A percentile compares a stretch with the other conserved stretches of the same genome.
phyloP scores from a whole-genome alignment of 768 basidiomycete genomes.

The Boletus patriciae region DNA sequence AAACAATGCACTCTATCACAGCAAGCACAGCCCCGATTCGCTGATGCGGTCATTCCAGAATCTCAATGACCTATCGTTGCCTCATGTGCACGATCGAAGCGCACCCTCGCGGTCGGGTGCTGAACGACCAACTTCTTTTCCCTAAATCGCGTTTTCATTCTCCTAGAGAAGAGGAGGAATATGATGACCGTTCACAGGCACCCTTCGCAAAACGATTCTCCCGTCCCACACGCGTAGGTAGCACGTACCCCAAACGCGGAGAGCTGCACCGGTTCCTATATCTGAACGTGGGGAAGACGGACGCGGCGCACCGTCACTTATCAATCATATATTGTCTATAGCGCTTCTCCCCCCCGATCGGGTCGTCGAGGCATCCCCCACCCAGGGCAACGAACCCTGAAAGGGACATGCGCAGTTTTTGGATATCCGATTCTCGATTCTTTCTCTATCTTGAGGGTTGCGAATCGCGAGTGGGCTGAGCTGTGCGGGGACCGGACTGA shows the following conservation, averaged over 20 bases:
- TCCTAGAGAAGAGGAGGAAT: constrained; percentile 8
- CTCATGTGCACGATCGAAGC: constrained; percentile 17
- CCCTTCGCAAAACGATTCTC: constrained; percentile 23
- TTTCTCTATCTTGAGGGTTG: not conserved
- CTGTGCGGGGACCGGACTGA: not conserved
- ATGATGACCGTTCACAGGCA: constrained; percentile 19
- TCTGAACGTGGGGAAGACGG: constrained; percentile 12
- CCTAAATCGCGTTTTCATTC: constrained; percentile 3
- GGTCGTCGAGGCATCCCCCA: not conserved
- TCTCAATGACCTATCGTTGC: constrained; percentile 5
- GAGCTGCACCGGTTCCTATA: not conserved
- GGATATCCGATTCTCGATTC: not conserved
- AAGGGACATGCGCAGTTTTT: not conserved
- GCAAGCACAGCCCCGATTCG: constrained; percentile 6
- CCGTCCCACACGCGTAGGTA: constrained; percentile 9
- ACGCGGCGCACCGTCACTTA: not conserved
- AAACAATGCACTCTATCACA: constrained; percentile 1
- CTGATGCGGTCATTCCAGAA: constrained; percentile 2
- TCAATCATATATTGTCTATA: not conserved
- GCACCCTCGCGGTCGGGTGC: not conserved
- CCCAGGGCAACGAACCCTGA: no score
- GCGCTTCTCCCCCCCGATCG: not conserved
- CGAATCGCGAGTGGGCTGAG: not conserved
- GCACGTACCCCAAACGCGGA: constrained; percentile 11
- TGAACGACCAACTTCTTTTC: not conserved